These are phyloP conservation scores for Drosera spatulata DNA, from an alignment of 179 eudicot genomes.

Conservation along the genomic window DNA sequence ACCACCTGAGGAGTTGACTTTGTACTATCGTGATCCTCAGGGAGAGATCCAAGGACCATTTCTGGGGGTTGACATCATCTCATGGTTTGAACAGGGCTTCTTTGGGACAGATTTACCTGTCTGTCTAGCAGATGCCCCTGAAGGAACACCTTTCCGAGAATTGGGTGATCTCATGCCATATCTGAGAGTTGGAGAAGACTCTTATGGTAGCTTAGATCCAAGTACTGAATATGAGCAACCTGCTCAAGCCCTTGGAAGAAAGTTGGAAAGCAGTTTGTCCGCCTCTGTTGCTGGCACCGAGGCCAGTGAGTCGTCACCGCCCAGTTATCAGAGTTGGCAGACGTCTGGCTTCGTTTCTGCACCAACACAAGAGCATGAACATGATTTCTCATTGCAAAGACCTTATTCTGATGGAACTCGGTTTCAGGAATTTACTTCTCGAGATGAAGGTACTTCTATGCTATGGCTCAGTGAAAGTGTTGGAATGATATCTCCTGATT, in stretches of 20 bases:
- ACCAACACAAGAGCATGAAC: slow-evolving; percentile 24
- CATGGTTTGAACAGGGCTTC: slow-evolving; percentile 96
- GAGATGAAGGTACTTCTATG: slow-evolving; percentile 61
- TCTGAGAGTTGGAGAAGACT: slow-evolving; percentile 32
- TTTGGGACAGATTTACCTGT: slow-evolving; percentile 78
- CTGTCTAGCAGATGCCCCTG: slow-evolving; percentile 69
- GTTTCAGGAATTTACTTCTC: slow-evolving; percentile 44
- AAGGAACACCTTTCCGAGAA: slow-evolving; percentile 45
- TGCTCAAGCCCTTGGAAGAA: slow-evolving; percentile 20
- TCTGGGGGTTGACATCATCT: slow-evolving; percentile 83
- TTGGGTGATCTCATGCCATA: slow-evolving; percentile 84
- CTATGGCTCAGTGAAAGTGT: no score
- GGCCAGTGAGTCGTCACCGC: slow-evolving; percentile 18
- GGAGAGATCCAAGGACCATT: slow-evolving; percentile 93
- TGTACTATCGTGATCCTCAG: slow-evolving; percentile 80
- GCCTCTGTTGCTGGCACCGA: slow-evolving; percentile 15
- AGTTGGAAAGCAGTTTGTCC: slow-evolving; percentile 16
- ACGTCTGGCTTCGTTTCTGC: slow-evolving; percentile 31
- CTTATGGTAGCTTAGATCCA: slow-evolving; percentile 14
- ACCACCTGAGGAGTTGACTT: slow-evolving; percentile 59
- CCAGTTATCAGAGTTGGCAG: slow-evolving; percentile 37
- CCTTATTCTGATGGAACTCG: slow-evolving; percentile 25
- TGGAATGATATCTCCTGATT: no score
- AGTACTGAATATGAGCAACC: slow-evolving; percentile 14
- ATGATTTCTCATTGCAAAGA: slow-evolving; percentile 25